phyloP scores from a whole-genome alignment of 192 early-diverging fungal genomes.

The Funneliformis geosporum region DNA sequence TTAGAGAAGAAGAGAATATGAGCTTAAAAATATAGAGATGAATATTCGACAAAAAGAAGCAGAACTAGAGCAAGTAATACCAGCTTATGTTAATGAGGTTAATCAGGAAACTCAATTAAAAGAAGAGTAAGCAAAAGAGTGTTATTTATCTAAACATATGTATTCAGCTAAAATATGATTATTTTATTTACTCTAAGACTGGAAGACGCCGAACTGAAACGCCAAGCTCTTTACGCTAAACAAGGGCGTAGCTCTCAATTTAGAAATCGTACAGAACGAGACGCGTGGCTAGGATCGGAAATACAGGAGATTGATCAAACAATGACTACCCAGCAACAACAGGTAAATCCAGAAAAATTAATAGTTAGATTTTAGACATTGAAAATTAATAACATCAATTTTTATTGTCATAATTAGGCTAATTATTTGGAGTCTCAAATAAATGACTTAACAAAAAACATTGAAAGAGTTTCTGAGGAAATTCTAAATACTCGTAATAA shows the following conservation, averaged over 20 bases:
- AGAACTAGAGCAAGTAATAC: constrained; percentile 64
- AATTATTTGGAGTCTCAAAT: constrained; percentile 45
- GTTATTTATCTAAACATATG: not conserved
- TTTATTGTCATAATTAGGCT: constrained; percentile 25
- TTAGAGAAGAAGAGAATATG: constrained; percentile 36
- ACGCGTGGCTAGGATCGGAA: constrained; percentile 73
- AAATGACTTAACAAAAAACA: constrained; percentile 20
- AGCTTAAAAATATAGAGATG: constrained; percentile 46
- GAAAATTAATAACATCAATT: not conserved
- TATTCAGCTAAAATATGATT: not conserved
- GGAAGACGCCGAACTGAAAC: constrained; percentile 65
- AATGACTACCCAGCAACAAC: constrained; percentile 52
- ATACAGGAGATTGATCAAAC: constrained; percentile 64
- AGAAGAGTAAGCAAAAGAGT: constrained; percentile 56
- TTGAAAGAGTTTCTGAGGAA: constrained; percentile 39
- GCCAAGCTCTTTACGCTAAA: constrained; percentile 79
- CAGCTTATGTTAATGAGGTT: constrained; percentile 64
- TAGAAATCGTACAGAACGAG: constrained; percentile 69
- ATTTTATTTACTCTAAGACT: constrained; percentile 43
- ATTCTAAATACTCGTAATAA: constrained; percentile 39
- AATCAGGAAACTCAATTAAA: constrained; percentile 59
- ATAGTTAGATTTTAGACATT: constrained; percentile 20
- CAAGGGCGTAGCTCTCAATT: constrained; percentile 86
- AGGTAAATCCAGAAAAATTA: constrained; percentile 45
- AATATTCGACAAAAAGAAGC: constrained; percentile 64